phyloP scores from a whole-genome alignment of 2,329 filamentous ascomycete species.

The Penicillium sp. region DNA sequence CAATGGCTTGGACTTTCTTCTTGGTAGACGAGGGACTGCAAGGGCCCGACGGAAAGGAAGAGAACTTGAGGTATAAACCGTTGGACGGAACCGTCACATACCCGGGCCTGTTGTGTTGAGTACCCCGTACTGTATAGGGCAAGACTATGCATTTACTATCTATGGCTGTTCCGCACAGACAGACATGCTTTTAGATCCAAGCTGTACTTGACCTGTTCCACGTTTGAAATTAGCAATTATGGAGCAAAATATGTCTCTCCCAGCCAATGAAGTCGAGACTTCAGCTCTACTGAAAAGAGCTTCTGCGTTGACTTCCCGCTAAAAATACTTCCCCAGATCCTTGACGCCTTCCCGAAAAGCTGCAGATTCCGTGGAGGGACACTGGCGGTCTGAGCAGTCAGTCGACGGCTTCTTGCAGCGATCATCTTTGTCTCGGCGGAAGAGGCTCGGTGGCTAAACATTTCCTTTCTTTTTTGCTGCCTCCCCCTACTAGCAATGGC shows the following conservation, averaged over 20 bases:
- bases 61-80: slow-evolving; percentile 28
- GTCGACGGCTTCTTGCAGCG: slow-evolving; percentile 27
- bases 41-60: slow-evolving; percentile 27
- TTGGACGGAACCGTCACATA: slow-evolving; percentile 22
- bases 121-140: neutral
- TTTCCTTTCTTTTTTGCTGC: slow-evolving; percentile 5
- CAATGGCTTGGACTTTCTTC: slow-evolving; percentile 21
- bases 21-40: slow-evolving; percentile 20
- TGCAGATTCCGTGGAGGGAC: slow-evolving; percentile 25
- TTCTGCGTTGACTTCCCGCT: slow-evolving; percentile 3
- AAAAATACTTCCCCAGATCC: slow-evolving; percentile 21
- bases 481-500: neutral
- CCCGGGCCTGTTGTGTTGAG: slow-evolving; percentile 1
- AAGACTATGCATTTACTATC: neutral
- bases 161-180: neutral
- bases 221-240: neutral
- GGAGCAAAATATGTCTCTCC: neutral
- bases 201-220: neutral
- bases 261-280: neutral
- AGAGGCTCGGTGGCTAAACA: slow-evolving; percentile 16
- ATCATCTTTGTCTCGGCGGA: slow-evolving; percentile 15
- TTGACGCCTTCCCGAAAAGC: slow-evolving; percentile 5
- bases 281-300: neutral
- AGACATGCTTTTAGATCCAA: neutral
- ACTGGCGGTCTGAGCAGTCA: slow-evolving; percentile 31